phyloP scores from a whole-genome alignment of 108 stramenopile species.

The Skeletonema menzelii region DNA sequence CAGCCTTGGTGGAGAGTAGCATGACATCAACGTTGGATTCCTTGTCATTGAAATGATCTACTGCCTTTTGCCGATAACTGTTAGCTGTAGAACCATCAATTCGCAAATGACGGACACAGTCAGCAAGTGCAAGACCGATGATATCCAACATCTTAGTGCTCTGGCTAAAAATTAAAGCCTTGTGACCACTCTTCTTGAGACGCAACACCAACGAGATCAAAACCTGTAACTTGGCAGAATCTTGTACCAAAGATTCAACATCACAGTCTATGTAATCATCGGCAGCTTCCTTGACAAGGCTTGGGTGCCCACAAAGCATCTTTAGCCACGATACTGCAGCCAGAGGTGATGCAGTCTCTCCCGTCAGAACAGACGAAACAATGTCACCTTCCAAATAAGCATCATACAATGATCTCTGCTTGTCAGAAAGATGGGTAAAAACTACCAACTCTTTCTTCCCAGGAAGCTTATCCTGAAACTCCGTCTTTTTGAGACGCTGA shows the following conservation, averaged over 20 bases:
- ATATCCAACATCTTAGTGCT: constrained; percentile 93
- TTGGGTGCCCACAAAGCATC: constrained; percentile 80
- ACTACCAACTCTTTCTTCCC: constrained; percentile 94
- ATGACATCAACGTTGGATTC: constrained; percentile 60
- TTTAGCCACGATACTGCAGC: constrained; percentile 76
- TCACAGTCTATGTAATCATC: constrained; percentile 21
- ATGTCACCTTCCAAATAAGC: constrained; percentile 68
- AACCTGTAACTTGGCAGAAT: constrained; percentile 78
- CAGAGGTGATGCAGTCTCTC: constrained; percentile 54
- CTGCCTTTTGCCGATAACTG: constrained; percentile 76
- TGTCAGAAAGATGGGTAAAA: constrained; percentile 78
- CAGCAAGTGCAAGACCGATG: constrained; percentile 52
- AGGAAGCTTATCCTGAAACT: constrained; percentile 82
- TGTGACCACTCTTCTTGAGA: constrained; percentile 72
- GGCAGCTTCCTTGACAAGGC: constrained; percentile 49
- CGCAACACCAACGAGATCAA: constrained; percentile 60
- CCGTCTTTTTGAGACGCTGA: constrained; percentile 84
- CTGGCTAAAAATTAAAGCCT: constrained; percentile 91
- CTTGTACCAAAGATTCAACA: constrained; percentile 34
- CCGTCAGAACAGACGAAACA: constrained; percentile 43
- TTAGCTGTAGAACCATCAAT: constrained; percentile 94
- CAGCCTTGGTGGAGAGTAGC: constrained; percentile 86
- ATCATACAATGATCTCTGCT: constrained; percentile 85
- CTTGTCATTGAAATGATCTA: constrained; percentile 90
- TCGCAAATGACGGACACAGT: constrained; percentile 49